phyloP scores from a whole-genome alignment of 257 asterid species.

The Catharanthus roseus region DNA sequence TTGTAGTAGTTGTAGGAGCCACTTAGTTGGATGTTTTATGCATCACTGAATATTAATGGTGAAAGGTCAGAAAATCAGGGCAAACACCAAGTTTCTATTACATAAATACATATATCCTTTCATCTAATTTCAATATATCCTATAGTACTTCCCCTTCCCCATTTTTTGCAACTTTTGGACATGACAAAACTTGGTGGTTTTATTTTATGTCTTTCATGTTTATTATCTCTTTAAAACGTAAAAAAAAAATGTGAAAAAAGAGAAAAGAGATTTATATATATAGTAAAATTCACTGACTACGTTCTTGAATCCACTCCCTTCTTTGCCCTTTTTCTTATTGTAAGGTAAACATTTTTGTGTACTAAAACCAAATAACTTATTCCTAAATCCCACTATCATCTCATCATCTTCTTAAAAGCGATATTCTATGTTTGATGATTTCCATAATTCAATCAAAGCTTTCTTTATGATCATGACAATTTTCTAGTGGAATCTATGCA shows the following conservation, averaged over 20 bases:
- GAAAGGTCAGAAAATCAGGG: background rate
- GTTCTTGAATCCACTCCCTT: background rate
- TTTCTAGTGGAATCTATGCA: no score
- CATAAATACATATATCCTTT: no score
- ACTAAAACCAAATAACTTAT: no score
- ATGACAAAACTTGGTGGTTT: conserved; percentile 2
- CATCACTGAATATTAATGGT: conserved; percentile 3
- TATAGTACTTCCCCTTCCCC: background rate
- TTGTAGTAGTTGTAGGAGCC: no score
- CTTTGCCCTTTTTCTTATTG: background rate
- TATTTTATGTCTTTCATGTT: background rate
- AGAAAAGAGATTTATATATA: background rate
- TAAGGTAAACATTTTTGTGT: no score
- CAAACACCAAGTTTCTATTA: background rate
- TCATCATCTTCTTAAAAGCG: no score
- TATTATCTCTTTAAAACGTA: background rate
- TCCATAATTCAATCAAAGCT: no score
- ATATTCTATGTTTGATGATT: no score
- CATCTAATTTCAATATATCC: background rate
- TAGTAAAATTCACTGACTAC: background rate
- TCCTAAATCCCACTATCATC: no score
- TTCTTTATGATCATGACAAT: no score
- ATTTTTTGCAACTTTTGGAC: background rate
- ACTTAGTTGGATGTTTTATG: no score
- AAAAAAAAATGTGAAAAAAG: background rate